Conservation (phyloP, 305 asterid genomes). For the Rubia peregrina region DNA sequence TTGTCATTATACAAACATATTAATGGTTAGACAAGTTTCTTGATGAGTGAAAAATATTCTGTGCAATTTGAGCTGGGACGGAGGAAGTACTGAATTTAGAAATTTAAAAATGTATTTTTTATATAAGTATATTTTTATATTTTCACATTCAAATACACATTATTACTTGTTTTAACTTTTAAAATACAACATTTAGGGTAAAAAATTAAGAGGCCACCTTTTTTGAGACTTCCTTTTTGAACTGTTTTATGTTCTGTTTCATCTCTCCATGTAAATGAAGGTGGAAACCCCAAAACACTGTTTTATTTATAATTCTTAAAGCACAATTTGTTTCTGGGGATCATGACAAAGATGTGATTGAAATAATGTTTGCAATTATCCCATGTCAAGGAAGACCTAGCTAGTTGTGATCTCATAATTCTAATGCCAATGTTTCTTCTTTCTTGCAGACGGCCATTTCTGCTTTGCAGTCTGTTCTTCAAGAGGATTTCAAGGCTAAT, state of each 20-base stretch:
- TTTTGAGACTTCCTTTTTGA: neutral
- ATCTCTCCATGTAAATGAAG: neutral
- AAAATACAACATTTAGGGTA: no score
- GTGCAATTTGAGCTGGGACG: no score
- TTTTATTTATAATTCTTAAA: neutral
- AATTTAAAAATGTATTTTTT: no score
- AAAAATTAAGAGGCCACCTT: no score
- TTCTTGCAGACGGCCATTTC: conserved; percentile 74
- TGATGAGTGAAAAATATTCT: no score
- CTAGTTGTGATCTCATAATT: neutral
- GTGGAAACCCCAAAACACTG: neutral
- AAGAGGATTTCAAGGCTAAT: conserved; percentile 96
- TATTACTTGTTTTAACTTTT: no score
- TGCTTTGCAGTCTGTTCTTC: conserved; percentile 94
- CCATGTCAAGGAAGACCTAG: neutral
- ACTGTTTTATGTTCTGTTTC: neutral
- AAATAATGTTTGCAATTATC: neutral
- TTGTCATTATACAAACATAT: no score
- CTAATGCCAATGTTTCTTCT: conserved; percentile 17
- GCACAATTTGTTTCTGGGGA: neutral
- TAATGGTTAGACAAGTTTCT: no score
- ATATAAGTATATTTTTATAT: no score
- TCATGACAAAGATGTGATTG: neutral
- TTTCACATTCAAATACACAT: no score
- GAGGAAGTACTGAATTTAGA: no score